A percentile compares a stretch with the other conserved stretches of the same genome.
Conservation (phyloP, 2,329 filamentous ascomycete genomes). For the Trichoderma atroviride region DNA sequence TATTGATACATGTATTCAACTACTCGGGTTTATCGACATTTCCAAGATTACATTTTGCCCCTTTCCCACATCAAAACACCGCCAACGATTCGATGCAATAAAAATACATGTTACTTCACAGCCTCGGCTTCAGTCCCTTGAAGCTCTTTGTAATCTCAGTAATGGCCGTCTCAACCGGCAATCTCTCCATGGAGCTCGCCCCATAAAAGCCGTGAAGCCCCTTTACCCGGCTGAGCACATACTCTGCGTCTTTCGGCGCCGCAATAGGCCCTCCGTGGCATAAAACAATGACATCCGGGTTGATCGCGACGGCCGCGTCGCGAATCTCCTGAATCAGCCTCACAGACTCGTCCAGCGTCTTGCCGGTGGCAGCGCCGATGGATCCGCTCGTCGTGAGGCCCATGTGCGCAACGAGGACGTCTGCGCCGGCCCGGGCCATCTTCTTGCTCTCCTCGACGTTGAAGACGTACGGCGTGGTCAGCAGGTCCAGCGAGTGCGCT, state of each 20-base stretch:
- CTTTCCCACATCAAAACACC: not conserved
- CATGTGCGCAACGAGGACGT: slow-evolving; percentile 70
- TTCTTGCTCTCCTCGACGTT: slow-evolving; percentile 60
- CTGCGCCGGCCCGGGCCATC: slow-evolving; percentile 67
- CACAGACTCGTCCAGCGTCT: slow-evolving; percentile 66
- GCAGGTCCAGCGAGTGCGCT: slow-evolving; percentile 61
- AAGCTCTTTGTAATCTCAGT: slow-evolving; percentile 44
- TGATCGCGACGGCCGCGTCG: slow-evolving; percentile 60
- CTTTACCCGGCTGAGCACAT: slow-evolving; percentile 60
- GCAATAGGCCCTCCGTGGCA: slow-evolving; percentile 73
- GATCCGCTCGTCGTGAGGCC: slow-evolving; percentile 66
- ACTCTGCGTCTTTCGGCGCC: slow-evolving; percentile 63
- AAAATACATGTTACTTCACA: not conserved
- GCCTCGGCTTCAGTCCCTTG: slow-evolving; percentile 1
- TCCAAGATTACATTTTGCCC: not conserved
- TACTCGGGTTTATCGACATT: not conserved
- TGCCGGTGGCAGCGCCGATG: slow-evolving; percentile 65
- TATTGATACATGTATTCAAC: not conserved
- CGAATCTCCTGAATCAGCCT: slow-evolving; percentile 63
- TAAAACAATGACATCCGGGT: slow-evolving; percentile 64
- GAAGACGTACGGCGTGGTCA: slow-evolving; percentile 74
- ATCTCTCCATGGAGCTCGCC: slow-evolving; percentile 69
- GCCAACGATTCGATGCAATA: not conserved
- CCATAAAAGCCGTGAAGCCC: slow-evolving; percentile 74
- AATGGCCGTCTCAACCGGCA: slow-evolving; percentile 70